Evolutionary conservation across 257 asterid genomes (phyloP), one percentile per base, ranked within the genome.

Genomic region (Gardenia jasminoides): DNA sequence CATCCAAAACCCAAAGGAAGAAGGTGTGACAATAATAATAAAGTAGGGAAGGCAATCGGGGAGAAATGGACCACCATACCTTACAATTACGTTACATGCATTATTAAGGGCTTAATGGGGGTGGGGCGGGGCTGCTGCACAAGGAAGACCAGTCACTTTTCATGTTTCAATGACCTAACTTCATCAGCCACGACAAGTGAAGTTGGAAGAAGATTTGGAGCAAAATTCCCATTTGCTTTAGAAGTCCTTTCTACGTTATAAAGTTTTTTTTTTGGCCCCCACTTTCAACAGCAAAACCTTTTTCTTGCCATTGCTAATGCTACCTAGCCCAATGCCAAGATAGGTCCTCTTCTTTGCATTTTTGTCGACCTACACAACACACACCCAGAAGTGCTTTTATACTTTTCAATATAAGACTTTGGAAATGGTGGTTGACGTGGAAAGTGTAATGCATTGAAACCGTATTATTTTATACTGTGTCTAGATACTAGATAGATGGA

Each of bases 61-160:
- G 36, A 66, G 46, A 72, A 68, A 72, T 79, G 82, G 82, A 79
- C 78, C 82, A 62, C 82, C 50, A 62, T 2, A 10, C 19, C 28
- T 54, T 28, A 54, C 41, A n/a, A 72, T 62, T 70, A 28, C 41
- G 22, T 59, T 62, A 70, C 72, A 20, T 65, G 56, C 54, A 67
- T 67, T 75, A 67, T 26, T 48, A 67, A 54, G 61, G 44, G 56
- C 36, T 20, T 66, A 26, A 61, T 74, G 82, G 30, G 65, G 48
- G 46, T 74, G 59, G 78, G 16, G 36, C 1, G 48, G 17, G 41
- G 70, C 59, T 24, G 41, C 6, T 36, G 41, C 41, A 36, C 41
- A 36, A 36, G 20, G 74, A 48, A 28, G 46, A 72, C 68, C 74
- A 61, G 44, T 62, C 82, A 79, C 41, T 46, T 79, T 72, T 64